These are phyloP conservation scores for Barnettozyma salicaria DNA, from an alignment of 805 yeast species.

Conservation along the genomic window DNA sequence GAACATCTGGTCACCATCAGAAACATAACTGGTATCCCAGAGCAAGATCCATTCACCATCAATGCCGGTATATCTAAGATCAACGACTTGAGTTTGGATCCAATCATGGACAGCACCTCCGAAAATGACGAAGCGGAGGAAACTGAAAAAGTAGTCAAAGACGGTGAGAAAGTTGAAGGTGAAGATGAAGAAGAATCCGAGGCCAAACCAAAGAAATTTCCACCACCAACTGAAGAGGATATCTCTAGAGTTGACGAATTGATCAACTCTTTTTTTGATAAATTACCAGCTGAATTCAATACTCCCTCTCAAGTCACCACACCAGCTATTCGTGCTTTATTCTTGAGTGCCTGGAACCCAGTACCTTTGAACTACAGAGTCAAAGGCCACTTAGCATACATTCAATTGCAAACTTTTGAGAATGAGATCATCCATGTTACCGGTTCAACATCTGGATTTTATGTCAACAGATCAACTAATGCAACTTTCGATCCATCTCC, in stretches of 20 bases:
- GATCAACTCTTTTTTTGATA: slow-evolving; percentile 16
- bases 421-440: slow-evolving; percentile 76
- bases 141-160: slow-evolving; percentile 1
- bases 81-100: slow-evolving; percentile 34
- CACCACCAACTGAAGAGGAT: slow-evolving; percentile 26
- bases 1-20: slow-evolving; percentile 61
- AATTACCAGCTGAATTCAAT: slow-evolving; percentile 21
- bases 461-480: slow-evolving; percentile 61
- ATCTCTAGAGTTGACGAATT: slow-evolving; percentile 16
- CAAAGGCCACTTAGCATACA: slow-evolving; percentile 79
- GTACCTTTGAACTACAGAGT: slow-evolving; percentile 55
- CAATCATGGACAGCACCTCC: slow-evolving; percentile 11
- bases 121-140: slow-evolving; percentile 14
- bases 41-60: slow-evolving; percentile 36
- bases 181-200: slow-evolving; percentile 4
- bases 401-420: slow-evolving; percentile 72
- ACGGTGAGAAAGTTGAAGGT: not conserved
- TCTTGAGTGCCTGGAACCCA: slow-evolving; percentile 81
- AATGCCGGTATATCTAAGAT: slow-evolving; percentile 47
- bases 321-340: slow-evolving; percentile 50
- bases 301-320: slow-evolving; percentile 18
- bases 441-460: slow-evolving; percentile 74
- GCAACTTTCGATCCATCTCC: slow-evolving; percentile 64
- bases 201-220: slow-evolving; percentile 9
- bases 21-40: slow-evolving; percentile 51